Conservation (phyloP, 441 rosid species). For the Raphanus hybrid region DNA sequence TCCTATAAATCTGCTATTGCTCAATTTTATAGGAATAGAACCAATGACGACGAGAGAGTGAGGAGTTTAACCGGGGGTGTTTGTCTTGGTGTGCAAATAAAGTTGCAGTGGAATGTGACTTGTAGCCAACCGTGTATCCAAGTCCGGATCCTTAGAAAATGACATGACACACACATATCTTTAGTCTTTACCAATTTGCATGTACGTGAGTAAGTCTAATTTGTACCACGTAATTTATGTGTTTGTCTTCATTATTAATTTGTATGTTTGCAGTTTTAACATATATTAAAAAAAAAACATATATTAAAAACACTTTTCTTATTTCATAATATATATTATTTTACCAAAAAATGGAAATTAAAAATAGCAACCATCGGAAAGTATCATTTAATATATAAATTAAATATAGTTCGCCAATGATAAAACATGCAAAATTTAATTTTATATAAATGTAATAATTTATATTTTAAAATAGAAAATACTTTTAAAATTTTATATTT, state of each 20-base stretch:
- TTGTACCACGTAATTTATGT: neutral
- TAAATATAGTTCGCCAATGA: neutral
- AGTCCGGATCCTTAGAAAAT: constrained; percentile 36
- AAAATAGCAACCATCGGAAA: neutral
- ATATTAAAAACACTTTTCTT: neutral
- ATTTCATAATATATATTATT: neutral
- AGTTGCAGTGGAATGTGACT: constrained; percentile 3
- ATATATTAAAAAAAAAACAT: neutral
- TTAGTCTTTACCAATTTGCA: constrained; percentile 8
- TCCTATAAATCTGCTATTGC: neutral
- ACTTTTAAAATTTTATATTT: neutral
- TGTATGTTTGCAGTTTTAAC: neutral
- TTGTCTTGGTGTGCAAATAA: constrained; percentile 8
- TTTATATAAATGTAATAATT: no score
- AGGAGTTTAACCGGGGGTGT: neutral
- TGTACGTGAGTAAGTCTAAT: neutral
- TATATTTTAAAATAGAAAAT: no score
- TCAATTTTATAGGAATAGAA: neutral
- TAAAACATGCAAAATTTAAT: neutral
- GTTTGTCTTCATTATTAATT: neutral
- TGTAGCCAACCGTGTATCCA: constrained; percentile 31
- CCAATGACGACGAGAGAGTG: neutral
- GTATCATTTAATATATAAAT: neutral
- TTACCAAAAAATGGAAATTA: neutral
- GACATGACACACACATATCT: constrained; percentile 26